Conservation (phyloP, 1,284 basidiomycete species). For the Xerocomus nothofagi region DNA sequence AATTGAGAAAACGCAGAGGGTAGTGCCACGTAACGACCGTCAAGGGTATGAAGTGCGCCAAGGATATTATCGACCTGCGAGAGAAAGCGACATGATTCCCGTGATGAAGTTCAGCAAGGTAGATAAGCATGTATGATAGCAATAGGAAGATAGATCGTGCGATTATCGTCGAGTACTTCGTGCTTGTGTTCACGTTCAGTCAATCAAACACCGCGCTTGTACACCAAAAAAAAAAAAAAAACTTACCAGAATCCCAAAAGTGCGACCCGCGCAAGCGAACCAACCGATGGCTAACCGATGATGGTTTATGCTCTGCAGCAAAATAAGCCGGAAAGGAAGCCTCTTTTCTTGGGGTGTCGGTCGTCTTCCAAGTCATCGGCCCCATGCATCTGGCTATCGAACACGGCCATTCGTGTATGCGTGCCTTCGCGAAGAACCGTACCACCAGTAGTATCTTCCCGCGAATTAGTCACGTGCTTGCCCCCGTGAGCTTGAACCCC, state of each 20-base stretch:
- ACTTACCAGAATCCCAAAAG: slow-evolving; percentile 27
- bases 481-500: slow-evolving; percentile 44
- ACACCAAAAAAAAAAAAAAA: neutral
- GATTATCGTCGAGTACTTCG: slow-evolving; percentile 32
- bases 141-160: slow-evolving; percentile 35
- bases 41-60: slow-evolving; percentile 26
- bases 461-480: slow-evolving; percentile 48
- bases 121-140: slow-evolving; percentile 38
- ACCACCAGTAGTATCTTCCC: slow-evolving; percentile 47
- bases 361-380: slow-evolving; percentile 33
- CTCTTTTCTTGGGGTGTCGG: slow-evolving; percentile 37
- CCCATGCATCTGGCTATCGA: slow-evolving; percentile 53
- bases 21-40: slow-evolving; percentile 31
- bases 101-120: slow-evolving; percentile 32
- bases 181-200: slow-evolving; percentile 14
- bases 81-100: slow-evolving; percentile 30
- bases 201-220: neutral
- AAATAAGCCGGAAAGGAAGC: slow-evolving; percentile 32
- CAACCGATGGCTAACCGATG: slow-evolving; percentile 23
- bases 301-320: slow-evolving; percentile 33
- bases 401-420: slow-evolving; percentile 53
- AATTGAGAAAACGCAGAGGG: slow-evolving; percentile 14
- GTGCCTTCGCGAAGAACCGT: slow-evolving; percentile 36
- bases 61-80: slow-evolving; percentile 37
- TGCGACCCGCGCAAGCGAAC: slow-evolving; percentile 32